These are phyloP conservation scores for Phytophthora citricola DNA, from an alignment of 352 stramenopile genomes.

Conservation along the genomic window DNA sequence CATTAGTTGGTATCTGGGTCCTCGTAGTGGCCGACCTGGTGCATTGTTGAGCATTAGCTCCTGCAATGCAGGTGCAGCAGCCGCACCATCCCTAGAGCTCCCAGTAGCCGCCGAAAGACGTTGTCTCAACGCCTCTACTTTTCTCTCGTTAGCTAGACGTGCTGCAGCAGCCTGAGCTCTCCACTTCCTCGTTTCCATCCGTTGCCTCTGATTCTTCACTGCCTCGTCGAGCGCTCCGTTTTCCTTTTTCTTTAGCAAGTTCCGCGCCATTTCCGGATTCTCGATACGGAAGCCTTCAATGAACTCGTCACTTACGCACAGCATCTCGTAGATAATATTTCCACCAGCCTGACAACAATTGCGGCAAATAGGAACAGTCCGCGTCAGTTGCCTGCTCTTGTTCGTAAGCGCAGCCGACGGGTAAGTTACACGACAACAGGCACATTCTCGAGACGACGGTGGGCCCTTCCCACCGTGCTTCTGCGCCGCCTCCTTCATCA, in stretches of 20 bases:
- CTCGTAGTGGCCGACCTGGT: no score
- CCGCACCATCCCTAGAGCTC: no score
- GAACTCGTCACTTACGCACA: conserved; percentile 28
- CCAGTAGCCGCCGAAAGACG: no score
- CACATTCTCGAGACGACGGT: conserved; percentile 21
- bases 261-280: conserved; percentile 14
- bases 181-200: conserved; percentile 2
- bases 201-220: conserved; percentile 1
- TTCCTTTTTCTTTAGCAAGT: conserved; percentile 13
- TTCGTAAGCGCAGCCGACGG: conserved; percentile 13
- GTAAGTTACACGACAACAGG: conserved; percentile 36
- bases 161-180: not conserved
- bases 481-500: conserved; percentile 14
- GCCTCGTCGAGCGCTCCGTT: not conserved
- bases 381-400: conserved; percentile 28
- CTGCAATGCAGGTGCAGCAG: no score
- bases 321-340: conserved; percentile 30
- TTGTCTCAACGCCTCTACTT: not conserved
- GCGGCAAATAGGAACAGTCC: conserved; percentile 24
- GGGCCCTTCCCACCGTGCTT: conserved; percentile 7
- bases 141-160: not conserved
- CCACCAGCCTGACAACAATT: conserved; percentile 20
- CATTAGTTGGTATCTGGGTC: not conserved
- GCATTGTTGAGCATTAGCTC: no score
- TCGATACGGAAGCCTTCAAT: conserved; percentile 27